Base-by-base conservation (phyloP, 2,329 filamentous ascomycete species). In the Sclerotinia subarctica region DNA sequence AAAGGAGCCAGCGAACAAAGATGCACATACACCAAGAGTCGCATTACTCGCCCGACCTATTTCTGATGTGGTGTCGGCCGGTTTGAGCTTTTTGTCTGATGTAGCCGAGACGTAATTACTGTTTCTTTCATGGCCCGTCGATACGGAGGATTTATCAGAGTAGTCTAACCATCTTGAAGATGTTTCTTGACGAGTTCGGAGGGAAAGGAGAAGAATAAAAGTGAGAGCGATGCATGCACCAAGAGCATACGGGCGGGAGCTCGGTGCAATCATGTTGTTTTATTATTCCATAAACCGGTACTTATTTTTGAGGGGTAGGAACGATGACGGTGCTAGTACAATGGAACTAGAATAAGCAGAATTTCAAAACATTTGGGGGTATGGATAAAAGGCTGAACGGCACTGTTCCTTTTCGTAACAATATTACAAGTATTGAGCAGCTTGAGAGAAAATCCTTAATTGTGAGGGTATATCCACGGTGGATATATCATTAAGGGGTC, bases 131-230 rank as follows among this genome's bases (percentile, higher is more conserved):
- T 11, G n/a, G 10, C 24, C 59, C 10, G 29, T 24, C 38, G n/a
- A 59, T 0, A 32, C 11, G 4, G 21, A 17, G n/a, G 59, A 38
- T 3, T 62, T 62, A 32, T 62, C 59, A 29, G 59, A 62, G 15
- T 62, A 62, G 59, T 62, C 59, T 51, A 62, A 21, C 59, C 59
- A 62, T 51, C 17, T 62, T 38, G 46, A 62, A 4, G 59, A 13
- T n/a, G 32, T 29, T 62, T 62, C 59, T 49, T 38, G 21, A 1
- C 46, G 29, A 38, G 58, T 38, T 26, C 35, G 46, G 5, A 62
- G 13, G 19, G 59, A 62, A 8, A 62, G 32, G 3, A 62, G 8
- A 7, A 35, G 8, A 10, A 62, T 51, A 4, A 62, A 21, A 2
- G 32, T 35, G 46, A 62, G 59, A 7, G 59, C 46, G 17, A 51